Conservation (phyloP, 2,329 filamentous ascomycete species). For the Claviceps purpurea region DNA sequence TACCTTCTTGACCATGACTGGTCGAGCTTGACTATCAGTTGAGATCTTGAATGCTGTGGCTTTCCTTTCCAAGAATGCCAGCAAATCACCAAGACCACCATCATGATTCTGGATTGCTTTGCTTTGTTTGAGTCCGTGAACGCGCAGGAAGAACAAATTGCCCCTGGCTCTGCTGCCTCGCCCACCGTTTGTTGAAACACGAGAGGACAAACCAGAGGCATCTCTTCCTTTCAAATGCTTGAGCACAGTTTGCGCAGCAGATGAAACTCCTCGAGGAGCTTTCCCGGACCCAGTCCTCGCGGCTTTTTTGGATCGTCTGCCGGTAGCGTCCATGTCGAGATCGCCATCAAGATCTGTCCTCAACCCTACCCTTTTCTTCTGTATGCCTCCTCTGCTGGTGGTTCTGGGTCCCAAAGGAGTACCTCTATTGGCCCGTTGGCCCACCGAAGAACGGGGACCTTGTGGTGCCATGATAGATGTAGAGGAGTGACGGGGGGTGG, state of each 20-base stretch:
- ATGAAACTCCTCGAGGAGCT: constrained; percentile 18
- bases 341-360: constrained; percentile 44
- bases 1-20: constrained; percentile 65
- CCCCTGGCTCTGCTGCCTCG: constrained; percentile 16
- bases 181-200: constrained; percentile 19
- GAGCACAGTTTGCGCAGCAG: constrained; percentile 29
- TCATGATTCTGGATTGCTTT: constrained; percentile 54
- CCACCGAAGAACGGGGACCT: constrained; percentile 15
- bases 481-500: neutral
- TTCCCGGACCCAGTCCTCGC: constrained; percentile 12
- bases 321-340: constrained; percentile 39
- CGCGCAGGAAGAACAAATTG: constrained; percentile 25
- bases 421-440: constrained; percentile 20
- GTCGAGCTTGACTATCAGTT: constrained; percentile 28
- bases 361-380: constrained; percentile 31
- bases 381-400: constrained; percentile 33
- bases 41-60: constrained; percentile 40
- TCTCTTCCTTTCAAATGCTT: constrained; percentile 27
- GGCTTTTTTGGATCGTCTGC: constrained; percentile 21
- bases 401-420: constrained; percentile 16
- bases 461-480: constrained; percentile 20
- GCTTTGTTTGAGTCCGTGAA: constrained; percentile 54
- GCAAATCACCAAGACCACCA: constrained; percentile 49
- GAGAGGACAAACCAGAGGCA: constrained; percentile 19
- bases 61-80: constrained; percentile 61